Percentiles rank a stretch among this genome's conserved stretches.
phyloP scores from a whole-genome alignment of 139 green algal genomes.

The Micromonas commoda region DNA sequence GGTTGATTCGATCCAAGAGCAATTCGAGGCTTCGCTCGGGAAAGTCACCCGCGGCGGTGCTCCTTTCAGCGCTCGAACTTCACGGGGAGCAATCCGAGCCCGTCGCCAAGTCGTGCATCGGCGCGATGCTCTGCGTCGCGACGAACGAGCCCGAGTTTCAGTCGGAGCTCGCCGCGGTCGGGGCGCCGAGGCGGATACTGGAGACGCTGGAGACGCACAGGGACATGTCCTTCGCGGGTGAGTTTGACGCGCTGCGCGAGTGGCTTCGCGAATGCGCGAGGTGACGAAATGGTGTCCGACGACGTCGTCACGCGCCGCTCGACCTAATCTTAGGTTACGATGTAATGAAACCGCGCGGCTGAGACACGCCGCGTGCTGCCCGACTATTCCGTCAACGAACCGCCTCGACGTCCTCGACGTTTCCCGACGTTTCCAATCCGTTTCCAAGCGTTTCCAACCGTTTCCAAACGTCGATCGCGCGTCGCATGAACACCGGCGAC shows the following conservation, averaged over 20 bases:
- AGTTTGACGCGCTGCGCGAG: constrained; percentile 1
- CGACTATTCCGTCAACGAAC: no score
- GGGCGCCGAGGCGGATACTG: neutral
- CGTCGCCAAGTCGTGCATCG: neutral
- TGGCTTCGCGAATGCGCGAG: neutral
- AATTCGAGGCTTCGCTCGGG: no score
- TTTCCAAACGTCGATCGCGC: neutral
- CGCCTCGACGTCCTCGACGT: neutral
- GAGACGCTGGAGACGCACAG: neutral
- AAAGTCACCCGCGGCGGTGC: neutral
- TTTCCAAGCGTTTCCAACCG: neutral
- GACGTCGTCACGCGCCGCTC: no score
- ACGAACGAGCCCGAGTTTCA: neutral
- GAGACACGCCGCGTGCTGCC: no score
- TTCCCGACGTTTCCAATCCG: no score
- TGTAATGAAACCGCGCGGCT: no score
- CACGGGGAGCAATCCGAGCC: neutral
- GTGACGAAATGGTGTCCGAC: no score
- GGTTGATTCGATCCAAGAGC: no score
- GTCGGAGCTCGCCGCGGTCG: neutral
- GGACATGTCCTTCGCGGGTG: neutral
- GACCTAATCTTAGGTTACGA: no score
- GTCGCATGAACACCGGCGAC: neutral
- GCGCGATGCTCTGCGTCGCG: neutral
- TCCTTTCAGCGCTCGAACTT: neutral